Evolutionary conservation across 805 yeast genomes (phyloP).

Genomic region (Candida golubevii): DNA sequence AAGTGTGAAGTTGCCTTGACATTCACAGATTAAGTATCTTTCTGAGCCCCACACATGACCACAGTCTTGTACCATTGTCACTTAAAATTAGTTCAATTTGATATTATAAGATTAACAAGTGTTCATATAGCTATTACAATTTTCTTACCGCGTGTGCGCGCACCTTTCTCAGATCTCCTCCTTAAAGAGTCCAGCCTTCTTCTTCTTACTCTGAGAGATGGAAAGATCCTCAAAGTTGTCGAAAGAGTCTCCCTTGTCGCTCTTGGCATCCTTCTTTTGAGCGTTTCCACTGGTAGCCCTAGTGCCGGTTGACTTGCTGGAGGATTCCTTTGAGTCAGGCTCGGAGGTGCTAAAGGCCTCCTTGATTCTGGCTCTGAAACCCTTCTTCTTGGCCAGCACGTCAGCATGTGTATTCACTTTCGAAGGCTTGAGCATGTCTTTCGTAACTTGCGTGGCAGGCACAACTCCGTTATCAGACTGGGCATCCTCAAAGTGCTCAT

Average conservation of each 20-base stretch:
- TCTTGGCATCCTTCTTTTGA: constrained; percentile 1
- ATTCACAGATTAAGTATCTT: background rate
- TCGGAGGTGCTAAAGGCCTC: constrained; percentile 7
- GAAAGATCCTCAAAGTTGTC: constrained; percentile 27
- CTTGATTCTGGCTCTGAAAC: constrained; percentile 16
- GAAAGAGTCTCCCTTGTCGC: constrained; percentile 1
- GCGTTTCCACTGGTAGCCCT: constrained; percentile 2
- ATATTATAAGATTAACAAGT: too few relatives aligned
- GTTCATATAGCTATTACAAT: too few relatives aligned
- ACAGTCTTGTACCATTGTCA: too few relatives aligned
- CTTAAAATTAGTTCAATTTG: too few relatives aligned
- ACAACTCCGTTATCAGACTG: background rate
- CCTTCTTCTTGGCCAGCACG: constrained; percentile 9
- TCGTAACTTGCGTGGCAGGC: background rate
- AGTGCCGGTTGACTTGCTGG: background rate
- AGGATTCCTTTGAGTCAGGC: background rate
- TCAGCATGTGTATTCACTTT: background rate
- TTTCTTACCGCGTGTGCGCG: background rate
- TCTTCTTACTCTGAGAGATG: constrained; percentile 23
- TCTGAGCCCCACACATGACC: too few relatives aligned
- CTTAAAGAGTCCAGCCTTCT: constrained; percentile 37
- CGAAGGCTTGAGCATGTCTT: background rate
- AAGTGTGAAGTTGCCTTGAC: background rate
- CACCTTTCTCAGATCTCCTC: constrained; percentile 29
- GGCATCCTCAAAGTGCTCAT: too few relatives aligned